A percentile compares a stretch with the other conserved stretches of the same genome.
phyloP scores from a whole-genome alignment of 2,329 filamentous ascomycete species.

The Podosphaera xanthii region DNA sequence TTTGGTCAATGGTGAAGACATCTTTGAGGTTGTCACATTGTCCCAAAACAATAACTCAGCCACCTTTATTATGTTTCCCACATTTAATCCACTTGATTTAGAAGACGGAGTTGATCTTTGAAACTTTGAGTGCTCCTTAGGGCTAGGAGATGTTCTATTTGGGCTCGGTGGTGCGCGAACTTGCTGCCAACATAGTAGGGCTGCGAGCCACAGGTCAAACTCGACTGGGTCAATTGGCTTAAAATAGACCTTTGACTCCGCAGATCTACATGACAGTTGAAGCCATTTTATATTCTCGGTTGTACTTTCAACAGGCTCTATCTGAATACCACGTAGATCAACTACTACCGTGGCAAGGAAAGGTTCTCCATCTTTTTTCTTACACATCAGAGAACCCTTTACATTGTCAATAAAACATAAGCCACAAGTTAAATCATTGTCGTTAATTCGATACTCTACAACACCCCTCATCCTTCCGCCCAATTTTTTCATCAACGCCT shows the following conservation, averaged over 20 bases:
- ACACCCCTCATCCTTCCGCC: constrained; percentile 63
- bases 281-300: constrained; percentile 26
- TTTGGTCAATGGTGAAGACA: constrained; percentile 26
- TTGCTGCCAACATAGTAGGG: constrained; percentile 62
- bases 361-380: constrained; percentile 41
- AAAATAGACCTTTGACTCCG: constrained; percentile 37
- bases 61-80: constrained; percentile 79
- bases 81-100: constrained; percentile 27
- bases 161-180: constrained; percentile 22
- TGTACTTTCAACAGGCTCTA: constrained; percentile 30
- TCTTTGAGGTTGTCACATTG: constrained; percentile 32
- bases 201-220: constrained; percentile 59
- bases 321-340: constrained; percentile 51
- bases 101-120: constrained; percentile 17
- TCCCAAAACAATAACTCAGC: constrained; percentile 85
- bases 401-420: constrained; percentile 60
- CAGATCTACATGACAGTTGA: constrained; percentile 29
- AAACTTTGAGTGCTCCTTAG: constrained; percentile 20
- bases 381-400: constrained; percentile 50
- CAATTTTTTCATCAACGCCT: constrained; percentile 54
- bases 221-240: constrained; percentile 41
- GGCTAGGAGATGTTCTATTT: constrained; percentile 8
- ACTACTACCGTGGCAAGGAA: constrained; percentile 45
- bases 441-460: constrained; percentile 45
- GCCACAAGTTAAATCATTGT: constrained; percentile 44